These are phyloP conservation scores for Komagataella populi DNA, from an alignment of 805 yeast species.

Conservation along the genomic window DNA sequence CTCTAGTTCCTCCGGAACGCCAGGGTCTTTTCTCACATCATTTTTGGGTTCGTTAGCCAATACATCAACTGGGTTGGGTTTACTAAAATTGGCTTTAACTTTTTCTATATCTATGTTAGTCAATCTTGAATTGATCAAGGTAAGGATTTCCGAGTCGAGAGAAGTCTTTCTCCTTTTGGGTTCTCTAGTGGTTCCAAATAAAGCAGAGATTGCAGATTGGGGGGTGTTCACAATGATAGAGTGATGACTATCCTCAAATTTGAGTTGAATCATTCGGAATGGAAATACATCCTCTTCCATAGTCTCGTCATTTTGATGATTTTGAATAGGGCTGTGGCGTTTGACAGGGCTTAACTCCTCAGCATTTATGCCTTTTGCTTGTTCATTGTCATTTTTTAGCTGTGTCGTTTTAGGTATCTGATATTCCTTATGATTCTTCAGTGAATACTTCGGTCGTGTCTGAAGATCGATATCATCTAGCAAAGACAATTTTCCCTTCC, in stretches of 20 bases:
- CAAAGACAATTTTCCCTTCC: neutral
- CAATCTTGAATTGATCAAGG: neutral
- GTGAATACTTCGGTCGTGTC: neutral
- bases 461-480: neutral
- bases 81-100: constrained; percentile 38
- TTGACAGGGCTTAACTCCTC: neutral
- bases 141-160: neutral
- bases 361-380: neutral
- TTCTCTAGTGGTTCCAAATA: neutral
- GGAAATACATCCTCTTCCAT: neutral
- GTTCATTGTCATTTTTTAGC: neutral
- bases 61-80: constrained; percentile 76
- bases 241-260: neutral
- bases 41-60: neutral
- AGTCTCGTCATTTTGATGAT: neutral
- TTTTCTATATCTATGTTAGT: constrained; percentile 19
- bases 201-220: neutral
- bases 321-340: neutral
- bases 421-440: no score
- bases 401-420: neutral
- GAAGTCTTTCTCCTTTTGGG: neutral
- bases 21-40: constrained; percentile 1
- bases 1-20: neutral
- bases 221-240: neutral
- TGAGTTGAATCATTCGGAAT: neutral